A percentile compares a stretch with the other conserved stretches of the same genome.
Evolutionary conservation across 2,329 filamentous ascomycete species (phyloP).

Genomic region (Calonectria ilicicola): DNA sequence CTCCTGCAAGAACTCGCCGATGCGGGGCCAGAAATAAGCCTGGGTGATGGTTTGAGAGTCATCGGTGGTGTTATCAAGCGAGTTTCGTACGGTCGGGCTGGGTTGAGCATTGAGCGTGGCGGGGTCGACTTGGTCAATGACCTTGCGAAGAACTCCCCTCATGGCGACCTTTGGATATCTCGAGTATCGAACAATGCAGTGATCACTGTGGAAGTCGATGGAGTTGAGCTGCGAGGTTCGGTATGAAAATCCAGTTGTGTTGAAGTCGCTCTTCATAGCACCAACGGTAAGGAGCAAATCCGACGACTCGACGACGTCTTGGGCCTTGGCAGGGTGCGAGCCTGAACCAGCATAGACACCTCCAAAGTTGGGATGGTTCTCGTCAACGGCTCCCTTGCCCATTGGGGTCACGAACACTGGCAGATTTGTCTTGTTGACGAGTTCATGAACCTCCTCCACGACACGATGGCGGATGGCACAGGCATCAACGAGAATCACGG

Average conservation of each 20-base stretch:
- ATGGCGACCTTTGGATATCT: slow-evolving; percentile 83
- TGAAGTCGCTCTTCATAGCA: slow-evolving; percentile 77
- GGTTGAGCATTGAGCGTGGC: slow-evolving; percentile 67
- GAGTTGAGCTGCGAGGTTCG: slow-evolving; percentile 80
- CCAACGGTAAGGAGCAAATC: slow-evolving; percentile 80
- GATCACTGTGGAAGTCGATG: slow-evolving; percentile 84
- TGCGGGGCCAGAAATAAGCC: slow-evolving; percentile 80
- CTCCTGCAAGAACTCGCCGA: slow-evolving; percentile 78
- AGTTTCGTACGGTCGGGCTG: slow-evolving; percentile 66
- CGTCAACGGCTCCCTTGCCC: slow-evolving; percentile 87
- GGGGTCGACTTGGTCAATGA: slow-evolving; percentile 71
- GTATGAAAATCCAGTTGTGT: slow-evolving; percentile 86
- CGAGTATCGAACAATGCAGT: slow-evolving; percentile 80
- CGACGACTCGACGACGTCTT: slow-evolving; percentile 73
- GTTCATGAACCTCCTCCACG: slow-evolving; percentile 76
- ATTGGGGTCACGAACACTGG: slow-evolving; percentile 91
- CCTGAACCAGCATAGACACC: slow-evolving; percentile 89
- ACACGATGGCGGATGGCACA: slow-evolving; percentile 84
- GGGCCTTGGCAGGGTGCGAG: slow-evolving; percentile 71
- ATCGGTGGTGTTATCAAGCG: slow-evolving; percentile 56
- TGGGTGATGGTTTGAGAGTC: slow-evolving; percentile 68
- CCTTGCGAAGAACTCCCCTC: slow-evolving; percentile 80
- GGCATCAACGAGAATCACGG: slow-evolving; percentile 85
- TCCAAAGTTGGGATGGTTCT: slow-evolving; percentile 79
- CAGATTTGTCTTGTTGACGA: slow-evolving; percentile 79